These are phyloP conservation scores for Fragosphaeria purpurea DNA, from an alignment of 2,329 filamentous ascomycete species.

Conservation along the genomic window DNA sequence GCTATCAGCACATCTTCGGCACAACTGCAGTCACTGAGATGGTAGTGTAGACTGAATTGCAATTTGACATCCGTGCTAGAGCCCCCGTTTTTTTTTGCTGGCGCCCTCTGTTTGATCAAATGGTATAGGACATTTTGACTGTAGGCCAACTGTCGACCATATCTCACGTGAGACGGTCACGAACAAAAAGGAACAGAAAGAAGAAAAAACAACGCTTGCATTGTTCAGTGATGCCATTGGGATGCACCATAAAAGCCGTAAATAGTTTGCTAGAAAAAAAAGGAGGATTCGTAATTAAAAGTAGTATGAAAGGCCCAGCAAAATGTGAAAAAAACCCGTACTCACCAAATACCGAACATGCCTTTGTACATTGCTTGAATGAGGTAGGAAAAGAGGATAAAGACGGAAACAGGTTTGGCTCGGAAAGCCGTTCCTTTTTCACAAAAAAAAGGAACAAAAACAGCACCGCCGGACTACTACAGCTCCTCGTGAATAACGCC, in stretches of 20 bases:
- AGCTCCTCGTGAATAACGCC: conserved; percentile 21
- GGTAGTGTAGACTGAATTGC: conserved; percentile 59
- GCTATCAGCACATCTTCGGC: conserved; percentile 98
- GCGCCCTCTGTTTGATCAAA: too few species aligned
- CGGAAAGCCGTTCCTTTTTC: too few species aligned
- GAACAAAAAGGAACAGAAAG: background rate
- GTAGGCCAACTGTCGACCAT: background rate
- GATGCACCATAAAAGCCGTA: too few species aligned
- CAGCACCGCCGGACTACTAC: conserved; percentile 9
- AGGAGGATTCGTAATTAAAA: background rate
- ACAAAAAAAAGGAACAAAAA: background rate
- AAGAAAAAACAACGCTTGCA: background rate
- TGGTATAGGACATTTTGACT: background rate
- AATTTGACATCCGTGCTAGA: conserved; percentile 99
- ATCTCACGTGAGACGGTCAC: too few species aligned
- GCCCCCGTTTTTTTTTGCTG: background rate
- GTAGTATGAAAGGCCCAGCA: background rate
- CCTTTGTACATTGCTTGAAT: too few species aligned
- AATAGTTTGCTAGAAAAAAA: background rate
- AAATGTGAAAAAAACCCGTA: background rate
- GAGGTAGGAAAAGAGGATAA: background rate
- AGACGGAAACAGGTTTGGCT: background rate
- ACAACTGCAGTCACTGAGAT: conserved; percentile 74
- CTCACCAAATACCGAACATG: too few species aligned
- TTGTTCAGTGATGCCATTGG: too few species aligned